Conservation (phyloP, 108 stramenopile genomes). For the Seminavis robusta region DNA sequence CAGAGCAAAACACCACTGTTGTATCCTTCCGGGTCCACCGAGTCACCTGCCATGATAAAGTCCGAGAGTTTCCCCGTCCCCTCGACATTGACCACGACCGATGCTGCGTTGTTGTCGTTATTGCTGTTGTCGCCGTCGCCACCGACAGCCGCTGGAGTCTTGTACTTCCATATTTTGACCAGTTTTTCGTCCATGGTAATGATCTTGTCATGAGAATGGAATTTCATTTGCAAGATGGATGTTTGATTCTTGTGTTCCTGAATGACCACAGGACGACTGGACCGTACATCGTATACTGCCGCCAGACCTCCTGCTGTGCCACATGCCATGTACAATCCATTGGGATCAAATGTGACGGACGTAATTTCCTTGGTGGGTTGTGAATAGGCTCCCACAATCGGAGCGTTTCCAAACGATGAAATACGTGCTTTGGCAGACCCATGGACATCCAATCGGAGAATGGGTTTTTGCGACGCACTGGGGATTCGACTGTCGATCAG, state of each 20-base stretch:
- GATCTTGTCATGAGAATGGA: constrained; percentile 73
- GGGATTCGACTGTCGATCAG: constrained; percentile 91
- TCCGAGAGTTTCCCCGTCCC: constrained; percentile 86
- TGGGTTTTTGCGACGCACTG: constrained; percentile 61
- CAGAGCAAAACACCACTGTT: constrained; percentile 92
- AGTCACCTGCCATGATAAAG: constrained; percentile 87
- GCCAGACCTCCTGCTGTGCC: constrained; percentile 91
- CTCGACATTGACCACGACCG: constrained; percentile 92
- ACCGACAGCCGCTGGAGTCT: constrained; percentile 24
- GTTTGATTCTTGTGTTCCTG: constrained; percentile 97
- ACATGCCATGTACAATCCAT: constrained; percentile 87
- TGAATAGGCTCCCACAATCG: background rate
- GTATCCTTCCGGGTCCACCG: constrained; percentile 65
- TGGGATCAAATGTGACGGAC: constrained; percentile 77
- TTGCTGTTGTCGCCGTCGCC: constrained; percentile 13
- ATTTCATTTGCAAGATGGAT: constrained; percentile 90
- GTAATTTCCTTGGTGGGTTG: constrained; percentile 67
- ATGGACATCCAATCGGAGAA: constrained; percentile 76
- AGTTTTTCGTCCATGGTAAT: constrained; percentile 90
- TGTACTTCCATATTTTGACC: constrained; percentile 93
- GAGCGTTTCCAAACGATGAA: constrained; percentile 54
- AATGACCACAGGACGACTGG: constrained; percentile 78
- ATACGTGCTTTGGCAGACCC: constrained; percentile 66
- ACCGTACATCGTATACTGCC: constrained; percentile 93
- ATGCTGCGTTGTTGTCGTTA: constrained; percentile 19